Evolutionary conservation across 345 rosid genomes (phyloP).

Genomic region (Heritiera littoralis): DNA sequence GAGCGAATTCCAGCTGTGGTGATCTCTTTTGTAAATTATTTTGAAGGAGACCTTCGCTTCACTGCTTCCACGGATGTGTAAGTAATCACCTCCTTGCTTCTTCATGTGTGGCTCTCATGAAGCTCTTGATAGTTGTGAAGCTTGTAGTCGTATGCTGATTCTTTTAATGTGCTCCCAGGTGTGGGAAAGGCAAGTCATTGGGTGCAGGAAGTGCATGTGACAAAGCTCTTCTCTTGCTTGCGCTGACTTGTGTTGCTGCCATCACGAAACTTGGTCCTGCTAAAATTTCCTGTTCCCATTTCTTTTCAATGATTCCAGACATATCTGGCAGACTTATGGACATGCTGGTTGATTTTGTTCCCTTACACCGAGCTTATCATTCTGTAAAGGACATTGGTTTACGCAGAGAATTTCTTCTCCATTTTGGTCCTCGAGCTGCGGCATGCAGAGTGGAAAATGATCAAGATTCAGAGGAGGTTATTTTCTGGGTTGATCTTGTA

Average conservation of each 20-base stretch:
- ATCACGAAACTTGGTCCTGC: slow-evolving; percentile 84
- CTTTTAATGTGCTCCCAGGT: slow-evolving; percentile 4
- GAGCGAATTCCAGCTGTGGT: slow-evolving; percentile 11
- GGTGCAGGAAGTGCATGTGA: slow-evolving; percentile 59
- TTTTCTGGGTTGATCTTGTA: slow-evolving; percentile 93
- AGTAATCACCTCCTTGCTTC: slow-evolving; percentile 5
- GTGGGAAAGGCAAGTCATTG: slow-evolving; percentile 43
- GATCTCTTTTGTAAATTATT: slow-evolving; percentile 10
- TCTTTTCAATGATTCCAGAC: slow-evolving; percentile 72
- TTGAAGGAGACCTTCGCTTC: slow-evolving; percentile 2
- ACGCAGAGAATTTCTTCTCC: slow-evolving; percentile 84
- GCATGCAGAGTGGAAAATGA: slow-evolving; percentile 70
- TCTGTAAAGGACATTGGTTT: slow-evolving; percentile 74
- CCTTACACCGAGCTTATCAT: slow-evolving; percentile 67
- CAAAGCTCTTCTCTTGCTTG: slow-evolving; percentile 68
- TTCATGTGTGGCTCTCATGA: background rate
- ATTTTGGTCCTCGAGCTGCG: slow-evolving; percentile 91
- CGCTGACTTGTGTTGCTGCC: slow-evolving; percentile 67
- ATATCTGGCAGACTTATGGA: slow-evolving; percentile 84
- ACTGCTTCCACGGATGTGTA: slow-evolving; percentile 1
- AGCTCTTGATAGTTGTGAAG: slow-evolving; percentile 2
- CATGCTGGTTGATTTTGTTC: slow-evolving; percentile 72
- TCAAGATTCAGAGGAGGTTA: slow-evolving; percentile 67
- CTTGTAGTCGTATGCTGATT: background rate
- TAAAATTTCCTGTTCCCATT: slow-evolving; percentile 73